A percentile compares a stretch with the other conserved stretches of the same genome.
Conservation (phyloP, 140 eudicot genomes). For the Flaveria floridana region DNA sequence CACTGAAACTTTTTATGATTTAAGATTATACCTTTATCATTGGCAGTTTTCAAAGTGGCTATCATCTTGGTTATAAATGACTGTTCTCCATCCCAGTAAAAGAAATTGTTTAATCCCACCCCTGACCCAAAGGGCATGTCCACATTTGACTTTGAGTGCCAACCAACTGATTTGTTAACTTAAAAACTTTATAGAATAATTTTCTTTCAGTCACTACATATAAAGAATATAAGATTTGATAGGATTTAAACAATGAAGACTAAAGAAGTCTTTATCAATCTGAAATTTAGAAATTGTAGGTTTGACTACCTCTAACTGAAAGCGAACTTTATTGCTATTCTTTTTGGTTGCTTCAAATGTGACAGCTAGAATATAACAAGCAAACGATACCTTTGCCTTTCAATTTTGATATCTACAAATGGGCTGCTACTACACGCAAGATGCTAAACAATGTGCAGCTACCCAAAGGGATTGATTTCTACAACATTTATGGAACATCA, state of each 20-base stretch:
- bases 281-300: not conserved
- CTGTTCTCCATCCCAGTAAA: not conserved
- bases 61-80: not conserved
- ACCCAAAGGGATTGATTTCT: conserved; percentile 58
- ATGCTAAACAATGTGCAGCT: conserved; percentile 47
- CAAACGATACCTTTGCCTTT: conserved; percentile 72
- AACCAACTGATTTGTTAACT: not conserved
- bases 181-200: too few relatives aligned
- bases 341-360: not conserved
- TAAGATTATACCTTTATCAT: not conserved
- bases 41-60: not conserved
- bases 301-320: not conserved
- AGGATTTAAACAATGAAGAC: too few relatives aligned
- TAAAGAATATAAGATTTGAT: too few relatives aligned
- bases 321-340: not conserved
- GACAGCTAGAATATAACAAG: conserved; percentile 68
- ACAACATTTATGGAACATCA: conserved; percentile 82
- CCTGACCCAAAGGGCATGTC: too few relatives aligned
- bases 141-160: not conserved
- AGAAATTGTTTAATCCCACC: not conserved
- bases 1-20: not conserved
- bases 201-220: too few relatives aligned
- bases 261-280: too few relatives aligned
- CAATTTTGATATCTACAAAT: conserved; percentile 57
- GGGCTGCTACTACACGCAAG: conserved; percentile 86